Evolutionary conservation across 805 yeast genomes (phyloP), one percentile per base, ranked within the genome.

Genomic region (Candida sphagnicola): DNA sequence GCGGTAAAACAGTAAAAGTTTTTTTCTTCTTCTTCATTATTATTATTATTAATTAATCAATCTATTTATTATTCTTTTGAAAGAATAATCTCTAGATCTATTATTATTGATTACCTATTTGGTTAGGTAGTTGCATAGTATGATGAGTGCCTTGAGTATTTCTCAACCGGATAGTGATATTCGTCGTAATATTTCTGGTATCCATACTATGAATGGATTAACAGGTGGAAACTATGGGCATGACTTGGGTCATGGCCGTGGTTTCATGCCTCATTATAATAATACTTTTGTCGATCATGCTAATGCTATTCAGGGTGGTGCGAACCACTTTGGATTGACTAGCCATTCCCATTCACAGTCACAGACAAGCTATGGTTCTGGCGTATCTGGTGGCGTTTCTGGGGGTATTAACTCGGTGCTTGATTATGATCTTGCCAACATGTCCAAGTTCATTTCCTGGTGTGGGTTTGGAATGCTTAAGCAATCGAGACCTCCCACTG

Each of bases 361-460:
- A 34, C 34, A 28, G 30, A 12, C 28, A 30, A 6, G 32, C 28
- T 4, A 39, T 14, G 24, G 25, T 18, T 14, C 35, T 30, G 8
- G 19, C 5, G 19, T 32, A 11, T 24, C 31, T n/a, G 28, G 37
- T 19, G 41, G 37, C n/a, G 35, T 43, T 29, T 12, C 19, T 16
- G 96, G 96, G 31, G 96, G 95, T 44, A 91, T 87, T 34, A 71
- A 82, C 28, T 72, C 82, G 12, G 82, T 78, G 24, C 70, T 86
- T 54, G 96, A 89, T 57, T 90, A 91, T 59, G 89, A 87, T 47
- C 62, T 88, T 39, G 73, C 74, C 29, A 65, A 72, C 42, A 90
- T 90, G 95, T 74, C 95, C 6, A 80, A 82, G 42, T 93, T 87
- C 52, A 68, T 88, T 35, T 72, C 88, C 36, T 78, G 89, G 72